Evolutionary conservation across 2,329 filamentous ascomycete species (phyloP), one percentile per base, ranked within the genome.

Genomic region (Podosphaera aphanis): DNA sequence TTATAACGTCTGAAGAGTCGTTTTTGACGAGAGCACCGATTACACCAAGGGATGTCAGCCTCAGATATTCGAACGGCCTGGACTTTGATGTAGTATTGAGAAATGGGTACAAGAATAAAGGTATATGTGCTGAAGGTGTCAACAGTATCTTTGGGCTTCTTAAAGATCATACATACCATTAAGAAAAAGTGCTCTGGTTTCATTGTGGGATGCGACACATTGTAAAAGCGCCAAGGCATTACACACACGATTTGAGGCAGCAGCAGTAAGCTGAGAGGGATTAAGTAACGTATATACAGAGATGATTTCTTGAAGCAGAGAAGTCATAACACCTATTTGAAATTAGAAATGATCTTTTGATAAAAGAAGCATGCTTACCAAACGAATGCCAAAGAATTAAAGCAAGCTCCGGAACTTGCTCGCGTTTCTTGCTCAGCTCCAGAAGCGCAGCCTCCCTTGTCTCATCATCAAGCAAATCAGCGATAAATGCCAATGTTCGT

Each of bases 41-140:
- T 25, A 98, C 90, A 46, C 90, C 90, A 19, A 98, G 74, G 16
- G 86, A 94, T 0, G 90, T 98, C 29, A 98, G 74, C 45, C 90
- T 84, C 45, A 98, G 74, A 60, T 98, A 98, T 62, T 98, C 90
- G 61, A 95, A 98, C 0, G 90, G 90, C 45, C 90, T 77, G 27
- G 86, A 94, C 64, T 98, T 98, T 29, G 90, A 95, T 1, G 90
- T 98, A 2, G 90, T 98, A 65, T 98, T 98, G 51, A 98, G 75
- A 59, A 98, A 98, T 0, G 90, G 90, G 57, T 98, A 98, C 47
- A 98, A 77, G 62, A 94, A 98, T 44, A 98, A 74, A 6, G 90
- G 90, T 48, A 98, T 95, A 58, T 98, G 90, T 35, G 90, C 90
- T 94, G 57, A 21, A 29, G 11, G 36, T 35, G 43, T 54, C 44